Conservation (phyloP, 805 yeast species). For the Metschnikowia peoriensis region DNA sequence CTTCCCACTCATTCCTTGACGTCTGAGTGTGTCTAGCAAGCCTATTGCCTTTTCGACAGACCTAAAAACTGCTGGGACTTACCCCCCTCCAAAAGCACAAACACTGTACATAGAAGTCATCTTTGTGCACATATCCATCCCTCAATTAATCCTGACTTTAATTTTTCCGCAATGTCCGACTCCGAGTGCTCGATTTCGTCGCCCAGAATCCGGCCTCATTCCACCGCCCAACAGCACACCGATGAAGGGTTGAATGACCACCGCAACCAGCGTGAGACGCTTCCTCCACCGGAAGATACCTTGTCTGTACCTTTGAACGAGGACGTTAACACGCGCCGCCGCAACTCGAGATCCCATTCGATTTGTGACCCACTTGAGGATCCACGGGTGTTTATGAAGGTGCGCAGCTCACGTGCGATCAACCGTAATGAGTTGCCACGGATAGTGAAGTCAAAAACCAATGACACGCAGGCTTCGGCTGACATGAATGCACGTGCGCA, state of each 20-base stretch:
- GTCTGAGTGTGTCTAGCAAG: slow-evolving; percentile 4
- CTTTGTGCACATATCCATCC: background rate
- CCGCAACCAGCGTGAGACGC: slow-evolving; percentile 34
- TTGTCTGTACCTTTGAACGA: background rate
- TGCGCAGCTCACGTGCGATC: slow-evolving; percentile 10
- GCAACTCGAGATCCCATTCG: slow-evolving; percentile 36
- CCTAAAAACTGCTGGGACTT: background rate
- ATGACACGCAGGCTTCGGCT: slow-evolving; percentile 15
- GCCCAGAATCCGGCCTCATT: slow-evolving; percentile 19
- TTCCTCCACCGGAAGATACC: slow-evolving; percentile 27
- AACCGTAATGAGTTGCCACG: slow-evolving; percentile 26
- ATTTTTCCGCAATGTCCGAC: slow-evolving; percentile 35
- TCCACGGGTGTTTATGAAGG: slow-evolving; percentile 6
- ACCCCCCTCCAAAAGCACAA: background rate
- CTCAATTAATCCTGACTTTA: background rate
- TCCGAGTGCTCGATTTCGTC: slow-evolving; percentile 36
- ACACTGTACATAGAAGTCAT: too few relatives aligned
- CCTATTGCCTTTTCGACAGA: background rate
- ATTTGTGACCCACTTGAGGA: slow-evolving; percentile 38
- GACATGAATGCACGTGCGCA: slow-evolving; percentile 17
- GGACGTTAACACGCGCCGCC: slow-evolving; percentile 9
- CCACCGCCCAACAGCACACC: slow-evolving; percentile 18
- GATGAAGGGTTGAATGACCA: slow-evolving; percentile 42
- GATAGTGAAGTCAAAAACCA: slow-evolving; percentile 24
- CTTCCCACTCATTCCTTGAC: background rate